Conservation (phyloP, 371 early-diverging fungal species). For the Batrachochytrium dendrobatidis region DNA sequence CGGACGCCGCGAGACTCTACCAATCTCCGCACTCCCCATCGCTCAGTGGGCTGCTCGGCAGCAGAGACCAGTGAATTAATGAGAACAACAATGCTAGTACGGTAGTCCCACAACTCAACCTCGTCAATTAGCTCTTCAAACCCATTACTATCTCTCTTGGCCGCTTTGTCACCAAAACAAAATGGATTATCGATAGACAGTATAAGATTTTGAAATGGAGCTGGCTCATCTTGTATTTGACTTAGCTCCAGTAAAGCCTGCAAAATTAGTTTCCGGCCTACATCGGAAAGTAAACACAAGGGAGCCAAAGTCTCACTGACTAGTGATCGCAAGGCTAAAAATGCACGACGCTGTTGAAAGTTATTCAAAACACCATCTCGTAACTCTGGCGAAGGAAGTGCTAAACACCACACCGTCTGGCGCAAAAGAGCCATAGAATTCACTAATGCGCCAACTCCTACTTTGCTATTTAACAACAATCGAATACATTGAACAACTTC, state of each 20-base stretch:
- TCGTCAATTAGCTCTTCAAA: constrained; percentile 2
- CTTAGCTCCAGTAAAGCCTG: constrained; percentile 13
- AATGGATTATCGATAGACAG: constrained; percentile 21
- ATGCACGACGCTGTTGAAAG: constrained; percentile 9
- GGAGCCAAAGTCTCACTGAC: constrained; percentile 23
- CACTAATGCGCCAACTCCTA: constrained; percentile 20
- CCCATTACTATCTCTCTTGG: not conserved
- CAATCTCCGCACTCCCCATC: constrained; percentile 16
- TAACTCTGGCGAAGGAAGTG: constrained; percentile 8
- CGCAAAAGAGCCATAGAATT: constrained; percentile 11
- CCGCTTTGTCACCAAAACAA: not conserved
- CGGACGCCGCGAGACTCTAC: constrained; percentile 24
- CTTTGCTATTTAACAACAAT: constrained; percentile 19
- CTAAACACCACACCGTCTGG: constrained; percentile 21
- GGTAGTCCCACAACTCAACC: constrained; percentile 23
- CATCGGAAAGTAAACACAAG: constrained; percentile 23
- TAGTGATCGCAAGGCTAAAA: constrained; percentile 12
- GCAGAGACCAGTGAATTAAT: constrained; percentile 29
- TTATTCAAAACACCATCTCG: too few relatives aligned
- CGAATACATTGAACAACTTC: constrained; percentile 22
- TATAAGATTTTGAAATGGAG: constrained; percentile 14
- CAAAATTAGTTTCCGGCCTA: constrained; percentile 15
- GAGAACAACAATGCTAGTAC: constrained; percentile 22
- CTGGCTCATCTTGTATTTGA: constrained; percentile 15
- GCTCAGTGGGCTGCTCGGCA: constrained; percentile 19